Percentiles rank a stretch among this genome's conserved stretches.
Conservation (phyloP, 192 early-diverging fungal species). For the Rhizoclosmatium sp. region DNA sequence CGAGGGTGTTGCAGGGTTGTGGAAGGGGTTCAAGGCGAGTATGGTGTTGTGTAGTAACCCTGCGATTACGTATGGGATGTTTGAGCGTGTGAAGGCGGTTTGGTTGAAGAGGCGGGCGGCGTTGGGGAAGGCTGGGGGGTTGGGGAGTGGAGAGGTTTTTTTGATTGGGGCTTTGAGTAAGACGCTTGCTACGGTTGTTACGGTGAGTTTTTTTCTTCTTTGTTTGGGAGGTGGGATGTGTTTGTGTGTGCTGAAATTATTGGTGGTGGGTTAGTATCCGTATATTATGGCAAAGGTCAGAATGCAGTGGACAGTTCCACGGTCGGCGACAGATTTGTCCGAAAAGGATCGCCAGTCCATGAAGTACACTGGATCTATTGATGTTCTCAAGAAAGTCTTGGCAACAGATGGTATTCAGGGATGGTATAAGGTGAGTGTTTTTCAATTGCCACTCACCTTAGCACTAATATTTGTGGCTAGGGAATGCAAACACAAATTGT, state of each 20-base stretch:
- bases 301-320: slow-evolving; percentile 74
- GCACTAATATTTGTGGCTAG: slow-evolving; percentile 43
- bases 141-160: slow-evolving; percentile 88
- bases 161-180: slow-evolving; percentile 93
- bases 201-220: slow-evolving; percentile 47
- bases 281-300: slow-evolving; percentile 99
- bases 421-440: slow-evolving; percentile 84
- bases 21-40: slow-evolving; percentile 92
- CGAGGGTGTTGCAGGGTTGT: slow-evolving; percentile 83
- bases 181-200: slow-evolving; percentile 80
- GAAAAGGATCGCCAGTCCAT: slow-evolving; percentile 53
- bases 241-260: not conserved
- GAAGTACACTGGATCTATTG: slow-evolving; percentile 82
- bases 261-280: slow-evolving; percentile 63
- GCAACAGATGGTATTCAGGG: slow-evolving; percentile 83
- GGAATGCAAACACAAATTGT: slow-evolving; percentile 97
- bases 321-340: slow-evolving; percentile 53
- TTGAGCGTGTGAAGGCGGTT: slow-evolving; percentile 75
- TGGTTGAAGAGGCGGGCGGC: slow-evolving; percentile 31
- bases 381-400: slow-evolving; percentile 84
- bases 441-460: not conserved
- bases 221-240: not conserved
- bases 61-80: slow-evolving; percentile 96
- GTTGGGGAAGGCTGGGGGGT: slow-evolving; percentile 11
- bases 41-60: slow-evolving; percentile 93